phyloP scores from a whole-genome alignment of 495 filamentous ascomycete species.

The Annulohypoxylon nitens region DNA sequence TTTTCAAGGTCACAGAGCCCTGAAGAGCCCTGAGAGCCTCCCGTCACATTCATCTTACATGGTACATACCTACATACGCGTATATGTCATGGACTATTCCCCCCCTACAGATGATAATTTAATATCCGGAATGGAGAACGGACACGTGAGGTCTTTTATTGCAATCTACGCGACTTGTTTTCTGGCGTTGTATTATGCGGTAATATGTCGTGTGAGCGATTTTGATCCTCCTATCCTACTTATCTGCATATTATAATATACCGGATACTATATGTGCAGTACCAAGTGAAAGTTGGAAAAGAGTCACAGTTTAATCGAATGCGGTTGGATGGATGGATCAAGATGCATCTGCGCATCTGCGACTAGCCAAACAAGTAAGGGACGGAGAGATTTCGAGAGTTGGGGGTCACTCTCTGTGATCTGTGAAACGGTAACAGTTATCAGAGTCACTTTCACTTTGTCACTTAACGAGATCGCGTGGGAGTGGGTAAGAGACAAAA shows the following conservation, averaged over 20 bases:
- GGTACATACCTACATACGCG: background rate
- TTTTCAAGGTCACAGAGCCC: constrained; percentile 27
- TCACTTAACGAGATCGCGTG: constrained; percentile 31
- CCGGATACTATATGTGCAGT: background rate
- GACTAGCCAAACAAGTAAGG: constrained; percentile 23
- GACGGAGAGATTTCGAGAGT: background rate
- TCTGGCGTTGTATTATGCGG: background rate
- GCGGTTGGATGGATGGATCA: constrained; percentile 21
- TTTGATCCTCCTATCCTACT: background rate
- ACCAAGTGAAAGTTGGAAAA: background rate
- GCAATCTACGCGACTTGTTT: constrained; percentile 4
- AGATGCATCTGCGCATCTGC: constrained; percentile 32
- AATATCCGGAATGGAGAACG: constrained; percentile 37
- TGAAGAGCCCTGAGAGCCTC: constrained; percentile 14
- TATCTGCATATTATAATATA: background rate
- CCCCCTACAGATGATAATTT: constrained; percentile 14
- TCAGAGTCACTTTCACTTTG: background rate
- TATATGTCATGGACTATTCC: constrained; percentile 14
- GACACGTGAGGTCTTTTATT: constrained; percentile 37
- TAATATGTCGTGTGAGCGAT: constrained; percentile 5
- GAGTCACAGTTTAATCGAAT: background rate
- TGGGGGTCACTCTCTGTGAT: background rate
- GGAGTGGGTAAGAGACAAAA: constrained; percentile 22
- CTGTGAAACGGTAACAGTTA: background rate
- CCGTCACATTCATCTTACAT: constrained; percentile 16